Percentiles rank a stretch among this genome's conserved stretches.
Conservation (phyloP, 441 rosid species). For the Heliophila coronopifolia region DNA sequence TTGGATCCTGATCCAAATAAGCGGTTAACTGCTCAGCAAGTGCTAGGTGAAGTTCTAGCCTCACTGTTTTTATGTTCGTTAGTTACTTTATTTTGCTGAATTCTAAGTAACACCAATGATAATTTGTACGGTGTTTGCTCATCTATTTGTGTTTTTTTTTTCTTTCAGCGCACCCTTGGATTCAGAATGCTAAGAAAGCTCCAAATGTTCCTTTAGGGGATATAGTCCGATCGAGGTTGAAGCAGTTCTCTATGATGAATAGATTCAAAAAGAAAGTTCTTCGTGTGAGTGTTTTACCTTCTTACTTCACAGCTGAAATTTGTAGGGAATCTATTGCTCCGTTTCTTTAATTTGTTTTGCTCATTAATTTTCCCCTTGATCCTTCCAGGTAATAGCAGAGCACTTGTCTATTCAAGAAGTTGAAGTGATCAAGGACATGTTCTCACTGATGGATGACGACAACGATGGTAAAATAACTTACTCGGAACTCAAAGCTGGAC, state of each 20-base stretch:
- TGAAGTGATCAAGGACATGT: conserved; percentile 90
- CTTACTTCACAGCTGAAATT: background rate
- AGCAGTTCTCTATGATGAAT: conserved; percentile 91
- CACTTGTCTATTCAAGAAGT: conserved; percentile 86
- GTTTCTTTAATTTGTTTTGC: conserved; percentile 10
- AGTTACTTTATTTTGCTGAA: no score
- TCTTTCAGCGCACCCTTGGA: conserved; percentile 80
- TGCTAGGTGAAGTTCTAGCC: conserved; percentile 51
- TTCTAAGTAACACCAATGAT: no score
- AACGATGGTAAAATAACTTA: conserved; percentile 76
- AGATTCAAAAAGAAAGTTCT: conserved; percentile 90
- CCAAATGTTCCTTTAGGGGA: conserved; percentile 95
- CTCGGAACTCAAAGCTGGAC: conserved; percentile 80
- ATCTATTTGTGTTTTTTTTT: no score
- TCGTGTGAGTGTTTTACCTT: conserved; percentile 41
- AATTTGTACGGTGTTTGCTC: no score
- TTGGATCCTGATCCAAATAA: conserved; percentile 68
- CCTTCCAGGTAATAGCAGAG: conserved; percentile 80
- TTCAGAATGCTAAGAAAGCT: conserved; percentile 92
- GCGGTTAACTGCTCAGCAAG: conserved; percentile 88
- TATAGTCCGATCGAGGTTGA: conserved; percentile 86
- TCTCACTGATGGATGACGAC: conserved; percentile 78
- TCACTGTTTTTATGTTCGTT: background rate
- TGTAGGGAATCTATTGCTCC: background rate
- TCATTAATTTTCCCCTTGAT: conserved; percentile 10